Evolutionary conservation across 148 eudicot species (phyloP), one percentile per base, ranked within the genome.

Genomic region (Fallopia convolvulus): DNA sequence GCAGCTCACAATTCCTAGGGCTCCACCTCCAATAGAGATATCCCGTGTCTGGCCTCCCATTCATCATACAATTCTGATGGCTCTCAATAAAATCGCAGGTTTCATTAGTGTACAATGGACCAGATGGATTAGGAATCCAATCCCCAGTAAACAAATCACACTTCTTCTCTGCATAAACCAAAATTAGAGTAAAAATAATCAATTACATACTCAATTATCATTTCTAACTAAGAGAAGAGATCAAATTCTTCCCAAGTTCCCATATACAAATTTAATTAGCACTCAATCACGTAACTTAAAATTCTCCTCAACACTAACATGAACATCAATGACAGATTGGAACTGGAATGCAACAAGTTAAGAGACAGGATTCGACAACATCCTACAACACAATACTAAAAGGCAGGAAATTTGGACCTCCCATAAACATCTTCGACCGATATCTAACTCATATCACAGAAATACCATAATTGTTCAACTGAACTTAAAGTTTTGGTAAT

Each of bases 21-120:
- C 71, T 87, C 96, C 98, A 91, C 72, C 78, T 87, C 98, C 95
- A 94, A 79, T 87, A 85, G 7, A 92, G 88, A 86, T 92, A 92
- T 46, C 83, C 90, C 20, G 83, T 77, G 79, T 94, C 97, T 30
- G 95, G 90, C 78, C 97, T 85, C 53, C 98, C 98, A 81, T 94
- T 94, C 75, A 14, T 86, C 83, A 92, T 82, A 81, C 93, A 94
- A 77, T 90, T 90, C 82, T 94, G 98, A 80, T 84, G 93, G 15
- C 30, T 47, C 73, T 90, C 93, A 58, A 94, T 92, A 30, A 80
- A 79, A 53, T 85, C 56, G 78, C 97, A 94, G 33, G 86, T 94
- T 39, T 88, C 88, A 79, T 92, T 89, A 0, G 90, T 92, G 83
- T 92, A 94, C 7, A 70, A 70, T 6, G 93, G 96, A 74, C 92